Percentiles rank a stretch among this genome's conserved stretches.
Conservation (phyloP, 352 stramenopile genomes). For the Phytopythium delawarense region DNA sequence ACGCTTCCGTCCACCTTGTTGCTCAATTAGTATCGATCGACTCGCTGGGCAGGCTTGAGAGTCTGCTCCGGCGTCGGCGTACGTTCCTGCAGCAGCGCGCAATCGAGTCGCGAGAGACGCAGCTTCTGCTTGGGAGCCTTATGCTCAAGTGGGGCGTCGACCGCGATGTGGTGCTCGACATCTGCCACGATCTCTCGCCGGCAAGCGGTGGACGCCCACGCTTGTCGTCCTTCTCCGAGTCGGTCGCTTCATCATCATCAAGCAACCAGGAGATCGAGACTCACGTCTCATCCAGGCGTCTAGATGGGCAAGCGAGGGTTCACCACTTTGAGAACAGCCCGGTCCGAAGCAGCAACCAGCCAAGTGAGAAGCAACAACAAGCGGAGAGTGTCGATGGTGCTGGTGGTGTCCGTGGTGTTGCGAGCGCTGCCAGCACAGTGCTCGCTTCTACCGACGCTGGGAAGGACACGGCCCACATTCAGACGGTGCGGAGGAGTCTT, state of each 20-base stretch:
- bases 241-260: not conserved
- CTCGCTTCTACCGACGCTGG: conserved; percentile 4
- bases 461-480: conserved; percentile 25
- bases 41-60: conserved; percentile 17
- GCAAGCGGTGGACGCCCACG: not conserved
- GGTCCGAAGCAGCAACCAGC: not conserved
- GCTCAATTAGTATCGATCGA: conserved; percentile 12
- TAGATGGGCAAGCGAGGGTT: not conserved
- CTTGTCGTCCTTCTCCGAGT: not conserved
- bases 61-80: conserved; percentile 17
- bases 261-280: conserved; percentile 8
- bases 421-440: conserved; percentile 3
- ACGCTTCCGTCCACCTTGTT: not conserved
- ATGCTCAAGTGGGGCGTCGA: conserved; percentile 52
- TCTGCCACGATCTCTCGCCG: conserved; percentile 27
- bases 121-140: conserved; percentile 37
- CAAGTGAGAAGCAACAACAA: not conserved
- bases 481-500: conserved; percentile 23
- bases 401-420: not conserved
- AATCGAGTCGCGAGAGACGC: conserved; percentile 33
- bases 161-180: conserved; percentile 43
- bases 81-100: conserved; percentile 30
- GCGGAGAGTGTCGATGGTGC: not conserved
- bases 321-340: not conserved
- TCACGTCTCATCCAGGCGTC: not conserved